Percentiles rank a stretch among this genome's conserved stretches.
phyloP scores from a whole-genome alignment of 495 filamentous ascomycete genomes.

The Pseudotulostoma volvatum region DNA sequence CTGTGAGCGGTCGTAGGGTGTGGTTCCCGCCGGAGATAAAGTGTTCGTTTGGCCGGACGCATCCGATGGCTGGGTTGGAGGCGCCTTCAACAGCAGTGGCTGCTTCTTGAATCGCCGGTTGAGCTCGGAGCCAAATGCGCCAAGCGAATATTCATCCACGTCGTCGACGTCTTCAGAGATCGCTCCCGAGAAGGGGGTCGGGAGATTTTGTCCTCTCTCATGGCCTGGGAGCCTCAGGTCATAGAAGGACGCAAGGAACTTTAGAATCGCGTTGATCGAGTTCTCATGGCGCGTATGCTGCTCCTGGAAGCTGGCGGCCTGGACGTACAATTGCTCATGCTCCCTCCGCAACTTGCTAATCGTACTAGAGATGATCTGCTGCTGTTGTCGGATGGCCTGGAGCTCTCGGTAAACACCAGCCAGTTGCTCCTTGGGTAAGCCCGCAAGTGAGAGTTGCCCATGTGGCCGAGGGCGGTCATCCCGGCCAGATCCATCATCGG shows the following conservation, averaged over 20 bases:
- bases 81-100: constrained; percentile 34
- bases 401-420: constrained; percentile 63
- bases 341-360: constrained; percentile 66
- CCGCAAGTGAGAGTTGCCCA: constrained; percentile 24
- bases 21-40: constrained; percentile 21
- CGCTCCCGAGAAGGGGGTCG: constrained; percentile 53
- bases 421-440: constrained; percentile 63
- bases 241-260: constrained; percentile 92
- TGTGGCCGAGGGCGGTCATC: constrained; percentile 23
- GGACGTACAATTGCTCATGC: constrained; percentile 76
- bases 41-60: constrained; percentile 20
- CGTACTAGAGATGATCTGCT: constrained; percentile 62
- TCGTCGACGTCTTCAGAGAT: constrained; percentile 57
- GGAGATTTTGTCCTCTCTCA: constrained; percentile 46
- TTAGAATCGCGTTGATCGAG: constrained; percentile 94
- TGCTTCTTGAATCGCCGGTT: constrained; percentile 30
- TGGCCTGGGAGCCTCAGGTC: constrained; percentile 55
- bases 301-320: constrained; percentile 76
- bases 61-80: constrained; percentile 20
- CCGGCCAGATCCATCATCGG: constrained; percentile 25
- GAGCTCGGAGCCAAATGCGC: constrained; percentile 19
- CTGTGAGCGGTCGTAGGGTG: constrained; percentile 21
- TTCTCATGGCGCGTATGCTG: constrained; percentile 92
- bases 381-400: constrained; percentile 64
- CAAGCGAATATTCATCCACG: constrained; percentile 38